These are phyloP conservation scores for Sistotremastrum niveocremeum DNA, from an alignment of 768 basidiomycete species.

Conservation along the genomic window DNA sequence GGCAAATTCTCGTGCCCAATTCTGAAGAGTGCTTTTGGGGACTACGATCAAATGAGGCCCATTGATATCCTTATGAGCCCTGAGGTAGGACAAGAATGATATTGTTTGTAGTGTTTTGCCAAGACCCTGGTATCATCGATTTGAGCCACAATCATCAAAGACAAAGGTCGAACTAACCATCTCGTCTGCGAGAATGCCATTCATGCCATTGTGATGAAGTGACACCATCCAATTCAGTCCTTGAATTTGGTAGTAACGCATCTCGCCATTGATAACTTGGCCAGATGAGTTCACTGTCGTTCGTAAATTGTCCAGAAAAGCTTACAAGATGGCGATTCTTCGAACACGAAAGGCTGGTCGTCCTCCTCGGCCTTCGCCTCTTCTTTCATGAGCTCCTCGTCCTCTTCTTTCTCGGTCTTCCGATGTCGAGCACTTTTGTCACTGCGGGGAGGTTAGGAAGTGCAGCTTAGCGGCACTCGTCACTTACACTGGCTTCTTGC, in stretches of 20 bases:
- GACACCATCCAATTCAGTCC: constrained; percentile 97
- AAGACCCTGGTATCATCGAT: constrained; percentile 48
- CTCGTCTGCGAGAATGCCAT: constrained; percentile 95
- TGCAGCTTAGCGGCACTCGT: neutral
- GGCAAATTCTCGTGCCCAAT: constrained; percentile 90
- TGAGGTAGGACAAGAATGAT: constrained; percentile 90
- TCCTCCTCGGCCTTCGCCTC: constrained; percentile 68
- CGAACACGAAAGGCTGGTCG: constrained; percentile 89
- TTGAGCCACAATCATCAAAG: neutral
- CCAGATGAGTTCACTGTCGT: constrained; percentile 2
- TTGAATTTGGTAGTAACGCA: constrained; percentile 92
- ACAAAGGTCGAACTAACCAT: constrained; percentile 41
- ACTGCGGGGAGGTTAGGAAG: constrained; percentile 21
- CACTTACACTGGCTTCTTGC: constrained; percentile 67
- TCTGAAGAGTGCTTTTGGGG: constrained; percentile 96
- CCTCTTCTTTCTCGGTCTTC: constrained; percentile 97
- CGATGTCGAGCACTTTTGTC: constrained; percentile 73
- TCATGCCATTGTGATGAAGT: constrained; percentile 89
- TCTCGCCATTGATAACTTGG: constrained; percentile 73
- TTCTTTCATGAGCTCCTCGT: constrained; percentile 86
- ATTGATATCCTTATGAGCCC: constrained; percentile 55
- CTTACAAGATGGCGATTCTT: constrained; percentile 82
- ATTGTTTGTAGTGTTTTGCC: constrained; percentile 98
- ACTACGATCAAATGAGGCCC: constrained; percentile 95
- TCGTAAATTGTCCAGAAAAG: neutral